These are phyloP conservation scores for Phyllosticta citribraziliensis DNA, from an alignment of 2,329 filamentous ascomycete genomes.

Conservation along the genomic window DNA sequence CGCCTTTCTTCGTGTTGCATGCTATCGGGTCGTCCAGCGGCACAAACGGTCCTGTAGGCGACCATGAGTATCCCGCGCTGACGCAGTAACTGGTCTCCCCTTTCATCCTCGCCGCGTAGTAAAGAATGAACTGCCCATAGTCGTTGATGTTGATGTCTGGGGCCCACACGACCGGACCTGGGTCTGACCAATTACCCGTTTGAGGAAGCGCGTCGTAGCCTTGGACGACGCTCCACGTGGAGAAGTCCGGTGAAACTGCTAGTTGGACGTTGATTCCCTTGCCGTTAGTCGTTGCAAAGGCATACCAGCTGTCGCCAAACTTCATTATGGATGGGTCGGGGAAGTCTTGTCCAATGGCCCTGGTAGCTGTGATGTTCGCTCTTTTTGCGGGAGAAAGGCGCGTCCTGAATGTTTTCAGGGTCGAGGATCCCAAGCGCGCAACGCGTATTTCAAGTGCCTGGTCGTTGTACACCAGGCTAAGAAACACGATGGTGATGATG, in stretches of 20 bases:
- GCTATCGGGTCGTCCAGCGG: slow-evolving; percentile 40
- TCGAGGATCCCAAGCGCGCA: neutral
- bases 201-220: slow-evolving; percentile 21
- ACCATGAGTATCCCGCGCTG: slow-evolving; percentile 43
- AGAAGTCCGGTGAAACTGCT: slow-evolving; percentile 28
- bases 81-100: slow-evolving; percentile 44
- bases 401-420: neutral
- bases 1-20: slow-evolving; percentile 40
- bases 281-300: slow-evolving; percentile 23
- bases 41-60: slow-evolving; percentile 43
- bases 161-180: slow-evolving; percentile 23
- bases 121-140: slow-evolving; percentile 49
- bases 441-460: neutral
- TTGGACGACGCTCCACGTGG: slow-evolving; percentile 20
- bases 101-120: slow-evolving; percentile 45
- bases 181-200: slow-evolving; percentile 19
- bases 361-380: neutral
- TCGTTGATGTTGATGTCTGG: slow-evolving; percentile 21
- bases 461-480: neutral
- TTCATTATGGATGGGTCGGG: slow-evolving; percentile 27
- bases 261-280: slow-evolving; percentile 24
- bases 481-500: neutral
- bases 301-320: slow-evolving; percentile 26
- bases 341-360: slow-evolving; percentile 16
- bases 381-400: neutral